Base-by-base conservation (phyloP, 1,284 basidiomycete species). In the Malassezia caprae region DNA sequence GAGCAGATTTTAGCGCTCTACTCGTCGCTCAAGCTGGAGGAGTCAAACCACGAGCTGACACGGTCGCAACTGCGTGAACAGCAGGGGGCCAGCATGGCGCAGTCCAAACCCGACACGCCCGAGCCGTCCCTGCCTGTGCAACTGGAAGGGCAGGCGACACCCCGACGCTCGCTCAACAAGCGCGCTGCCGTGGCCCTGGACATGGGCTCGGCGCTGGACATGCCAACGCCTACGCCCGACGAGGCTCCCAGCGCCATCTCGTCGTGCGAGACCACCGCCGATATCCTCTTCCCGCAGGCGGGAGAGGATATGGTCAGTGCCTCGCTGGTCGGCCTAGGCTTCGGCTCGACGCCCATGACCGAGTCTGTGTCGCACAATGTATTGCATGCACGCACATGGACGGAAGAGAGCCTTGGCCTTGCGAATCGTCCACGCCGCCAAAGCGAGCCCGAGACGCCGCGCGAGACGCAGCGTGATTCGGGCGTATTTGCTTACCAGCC, bases 1-100 rank as follows among this genome's bases (percentile, higher is more conserved):
- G 68, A 74, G 61, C 72, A 74, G 61, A 74, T 73, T 59, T 64
- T 74, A 48, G 71, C 64, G 42, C 57, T 74, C 12, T 68, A 68
- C 19, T 65, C 64, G 30, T 64, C 59, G n/a, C 63, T 74, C 6
- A 63, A 69, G 53, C 62, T 70, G 26, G 72, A 74, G 63, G 57
- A 68, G 11, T 64, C 62, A 44, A 61, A 67, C 56, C 72, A 72
- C 45, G 56, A 69, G 49, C 48, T 63, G 8, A 61, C 59, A 0
- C 51, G 56, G 1, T 27, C 63, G 31, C 61, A 62, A 24, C 48
- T 52, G 11, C 53, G 43, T 32, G 47, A 48, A 5, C 15, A 24
- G 4, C 27, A 44, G 30, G n/a, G 7, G 15, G 42, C 50, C 5
- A 24, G 11, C 21, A 34, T 15, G 7, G 28, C 17, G 7, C 11